phyloP scores from a whole-genome alignment of 192 early-diverging fungal genomes.

The Phlyctochytrium arcticum region DNA sequence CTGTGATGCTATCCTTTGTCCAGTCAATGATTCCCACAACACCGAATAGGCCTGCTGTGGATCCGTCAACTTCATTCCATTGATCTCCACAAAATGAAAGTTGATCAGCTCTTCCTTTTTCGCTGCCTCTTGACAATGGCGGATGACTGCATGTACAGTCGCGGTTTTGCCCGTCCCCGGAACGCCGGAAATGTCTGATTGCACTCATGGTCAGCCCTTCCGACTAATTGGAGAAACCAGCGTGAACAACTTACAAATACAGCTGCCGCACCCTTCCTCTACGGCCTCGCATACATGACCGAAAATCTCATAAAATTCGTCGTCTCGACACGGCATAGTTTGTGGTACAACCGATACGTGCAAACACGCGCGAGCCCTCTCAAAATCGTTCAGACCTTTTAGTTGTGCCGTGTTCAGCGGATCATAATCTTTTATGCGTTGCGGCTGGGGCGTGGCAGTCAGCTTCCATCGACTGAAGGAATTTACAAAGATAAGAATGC shows the following conservation, averaged over 20 bases:
- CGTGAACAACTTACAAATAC: constrained; percentile 64
- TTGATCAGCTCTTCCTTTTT: constrained; percentile 47
- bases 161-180: constrained; percentile 98
- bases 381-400: constrained; percentile 31
- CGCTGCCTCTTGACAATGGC: constrained; percentile 57
- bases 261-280: constrained; percentile 77
- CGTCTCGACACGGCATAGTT: constrained; percentile 87
- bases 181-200: constrained; percentile 84
- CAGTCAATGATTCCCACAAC: constrained; percentile 73
- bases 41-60: constrained; percentile 81
- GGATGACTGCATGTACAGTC: constrained; percentile 81
- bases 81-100: constrained; percentile 93
- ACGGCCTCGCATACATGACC: constrained; percentile 70
- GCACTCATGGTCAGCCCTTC: background rate
- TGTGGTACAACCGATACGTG: constrained; percentile 89
- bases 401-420: background rate
- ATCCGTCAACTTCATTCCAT: constrained; percentile 95
- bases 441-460: constrained; percentile 3
- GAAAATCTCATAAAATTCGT: constrained; percentile 82
- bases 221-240: background rate
- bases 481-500: no score
- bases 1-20: constrained; percentile 58
- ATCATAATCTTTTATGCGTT: background rate
- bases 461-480: background rate
- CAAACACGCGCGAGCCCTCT: constrained; percentile 65